phyloP scores from a whole-genome alignment of 257 asterid genomes.

The Cinchona pubescens region DNA sequence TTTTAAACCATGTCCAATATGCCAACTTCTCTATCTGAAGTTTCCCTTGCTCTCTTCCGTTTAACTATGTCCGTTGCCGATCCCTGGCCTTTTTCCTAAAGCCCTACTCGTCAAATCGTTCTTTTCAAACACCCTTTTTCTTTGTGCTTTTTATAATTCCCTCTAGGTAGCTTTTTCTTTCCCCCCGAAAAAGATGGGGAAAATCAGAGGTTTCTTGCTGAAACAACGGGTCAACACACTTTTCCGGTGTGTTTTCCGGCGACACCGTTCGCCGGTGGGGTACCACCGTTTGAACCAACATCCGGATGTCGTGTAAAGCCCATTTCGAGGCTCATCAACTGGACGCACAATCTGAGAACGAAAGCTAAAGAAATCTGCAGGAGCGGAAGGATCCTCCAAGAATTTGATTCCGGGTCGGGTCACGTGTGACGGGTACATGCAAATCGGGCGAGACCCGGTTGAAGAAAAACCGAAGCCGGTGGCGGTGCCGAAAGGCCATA shows the following conservation, averaged over 20 bases:
- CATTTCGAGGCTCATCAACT: constrained; percentile 36
- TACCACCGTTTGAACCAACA: constrained; percentile 32
- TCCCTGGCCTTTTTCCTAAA: constrained; percentile 76
- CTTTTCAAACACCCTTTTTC: too few relatives aligned
- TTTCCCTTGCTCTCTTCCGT: constrained; percentile 54
- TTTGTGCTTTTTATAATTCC: neutral
- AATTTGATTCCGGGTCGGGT: constrained; percentile 20
- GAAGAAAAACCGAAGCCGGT: constrained; percentile 24
- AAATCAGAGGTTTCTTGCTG: constrained; percentile 57
- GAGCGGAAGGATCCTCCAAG: constrained; percentile 15
- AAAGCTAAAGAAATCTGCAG: constrained; percentile 52
- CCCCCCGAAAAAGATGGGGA: constrained; percentile 35
- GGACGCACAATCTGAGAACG: constrained; percentile 44
- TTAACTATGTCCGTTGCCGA: constrained; percentile 65
- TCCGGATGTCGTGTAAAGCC: constrained; percentile 20
- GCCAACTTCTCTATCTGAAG: constrained; percentile 52
- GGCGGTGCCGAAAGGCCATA: constrained; percentile 61
- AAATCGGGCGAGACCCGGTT: constrained; percentile 50
- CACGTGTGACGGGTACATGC: constrained; percentile 33
- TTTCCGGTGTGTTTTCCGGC: constrained; percentile 50
- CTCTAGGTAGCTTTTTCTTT: neutral
- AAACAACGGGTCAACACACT: constrained; percentile 51
- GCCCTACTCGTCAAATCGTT: neutral
- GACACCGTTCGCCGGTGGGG: constrained; percentile 17
- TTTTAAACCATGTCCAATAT: constrained; percentile 42